Conservation (phyloP, 176 grass and related monocot genomes). For the Panicum miliaceum region DNA sequence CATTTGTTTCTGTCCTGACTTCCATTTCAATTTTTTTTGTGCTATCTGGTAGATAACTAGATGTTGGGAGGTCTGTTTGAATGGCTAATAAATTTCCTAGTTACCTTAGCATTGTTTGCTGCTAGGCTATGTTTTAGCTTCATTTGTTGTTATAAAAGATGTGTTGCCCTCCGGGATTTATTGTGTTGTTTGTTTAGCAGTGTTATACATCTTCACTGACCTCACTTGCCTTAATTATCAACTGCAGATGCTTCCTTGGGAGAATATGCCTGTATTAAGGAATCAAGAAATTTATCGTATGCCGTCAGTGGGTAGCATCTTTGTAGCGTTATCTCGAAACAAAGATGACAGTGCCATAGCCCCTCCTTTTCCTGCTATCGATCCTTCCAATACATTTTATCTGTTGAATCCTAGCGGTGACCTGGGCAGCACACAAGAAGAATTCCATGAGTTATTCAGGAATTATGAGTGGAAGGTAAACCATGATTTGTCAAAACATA, state of each 20-base stretch:
- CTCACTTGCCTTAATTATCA: slow-evolving; percentile 33
- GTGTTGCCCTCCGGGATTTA: background rate
- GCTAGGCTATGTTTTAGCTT: background rate
- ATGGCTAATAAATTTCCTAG: background rate
- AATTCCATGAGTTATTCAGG: slow-evolving; percentile 66
- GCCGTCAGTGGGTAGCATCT: slow-evolving; percentile 68
- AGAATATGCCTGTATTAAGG: slow-evolving; percentile 75
- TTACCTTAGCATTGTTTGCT: no score
- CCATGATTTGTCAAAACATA: slow-evolving; percentile 16
- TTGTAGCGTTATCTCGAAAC: slow-evolving; percentile 58
- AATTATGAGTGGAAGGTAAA: slow-evolving; percentile 79
- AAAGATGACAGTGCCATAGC: slow-evolving; percentile 30
- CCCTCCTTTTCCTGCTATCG: slow-evolving; percentile 63
- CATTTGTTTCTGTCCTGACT: slow-evolving; percentile 1
- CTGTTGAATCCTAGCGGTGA: slow-evolving; percentile 85
- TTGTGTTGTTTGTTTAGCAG: slow-evolving; percentile 22
- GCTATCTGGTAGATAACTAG: slow-evolving; percentile 1
- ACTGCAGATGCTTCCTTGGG: slow-evolving; percentile 96
- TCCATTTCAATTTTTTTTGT: slow-evolving; percentile 28
- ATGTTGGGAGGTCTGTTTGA: background rate
- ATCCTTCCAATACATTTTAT: slow-evolving; percentile 75
- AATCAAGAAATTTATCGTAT: slow-evolving; percentile 92
- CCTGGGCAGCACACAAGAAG: slow-evolving; percentile 58
- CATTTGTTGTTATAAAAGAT: background rate
- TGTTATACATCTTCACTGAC: slow-evolving; percentile 35